Conservation (phyloP, 139 green algal species). For the Chlamydomonas schloesseri region DNA sequence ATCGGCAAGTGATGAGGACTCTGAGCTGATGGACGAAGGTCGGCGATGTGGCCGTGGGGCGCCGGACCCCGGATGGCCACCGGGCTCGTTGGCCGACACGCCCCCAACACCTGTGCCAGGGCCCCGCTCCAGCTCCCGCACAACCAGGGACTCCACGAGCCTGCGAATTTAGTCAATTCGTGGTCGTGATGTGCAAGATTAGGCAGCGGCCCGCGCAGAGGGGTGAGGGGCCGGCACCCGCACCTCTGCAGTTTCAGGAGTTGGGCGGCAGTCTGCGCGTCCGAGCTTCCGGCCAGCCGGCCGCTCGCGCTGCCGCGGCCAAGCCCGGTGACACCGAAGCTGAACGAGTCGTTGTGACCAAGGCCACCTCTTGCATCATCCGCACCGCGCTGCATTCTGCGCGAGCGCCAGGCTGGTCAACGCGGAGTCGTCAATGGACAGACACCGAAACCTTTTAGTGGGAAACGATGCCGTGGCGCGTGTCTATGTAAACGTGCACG, state of each 20-base stretch:
- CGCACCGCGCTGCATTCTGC: no score
- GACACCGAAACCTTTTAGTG: no score
- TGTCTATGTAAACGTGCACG: no score
- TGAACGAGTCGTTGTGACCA: neutral
- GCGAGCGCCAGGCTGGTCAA: no score
- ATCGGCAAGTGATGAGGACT: neutral
- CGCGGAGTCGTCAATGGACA: no score
- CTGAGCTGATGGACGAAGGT: neutral
- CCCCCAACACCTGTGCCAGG: neutral
- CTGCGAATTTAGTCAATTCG: neutral
- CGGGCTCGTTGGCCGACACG: no score
- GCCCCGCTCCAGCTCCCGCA: conserved; percentile 7
- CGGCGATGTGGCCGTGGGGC: neutral
- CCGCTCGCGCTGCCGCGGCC: no score
- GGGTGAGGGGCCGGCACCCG: no score
- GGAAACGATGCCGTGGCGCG: no score
- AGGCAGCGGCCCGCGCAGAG: no score
- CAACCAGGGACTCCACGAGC: conserved; percentile 30
- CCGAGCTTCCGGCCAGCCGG: neutral
- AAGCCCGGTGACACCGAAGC: conserved; percentile 7
- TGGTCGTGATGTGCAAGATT: neutral
- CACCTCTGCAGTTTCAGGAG: conserved; percentile 21
- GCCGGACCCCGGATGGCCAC: neutral
- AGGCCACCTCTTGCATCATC: no score
- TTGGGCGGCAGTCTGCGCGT: conserved; percentile 2